A percentile compares a stretch with the other conserved stretches of the same genome.
Evolutionary conservation across 208 protist species (phyloP).

Genomic region (Trypanosoma melophagium): DNA sequence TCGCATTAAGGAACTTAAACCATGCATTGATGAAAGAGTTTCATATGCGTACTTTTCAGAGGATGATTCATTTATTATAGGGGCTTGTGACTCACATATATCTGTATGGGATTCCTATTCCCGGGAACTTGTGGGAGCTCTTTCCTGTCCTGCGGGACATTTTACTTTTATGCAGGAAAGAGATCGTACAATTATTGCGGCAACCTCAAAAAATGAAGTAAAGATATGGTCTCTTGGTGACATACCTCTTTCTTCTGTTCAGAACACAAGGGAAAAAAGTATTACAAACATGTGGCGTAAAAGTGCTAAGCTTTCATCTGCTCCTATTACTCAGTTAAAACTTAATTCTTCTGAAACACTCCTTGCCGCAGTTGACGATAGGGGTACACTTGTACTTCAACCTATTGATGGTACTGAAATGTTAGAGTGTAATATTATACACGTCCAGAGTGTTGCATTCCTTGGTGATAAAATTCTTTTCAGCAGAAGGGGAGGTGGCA

Average conservation of each 20-base stretch:
- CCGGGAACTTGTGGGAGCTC: conserved; percentile 42
- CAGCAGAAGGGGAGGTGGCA: conserved; percentile 6
- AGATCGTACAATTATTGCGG: conserved; percentile 43
- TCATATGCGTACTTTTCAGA: conserved; percentile 57
- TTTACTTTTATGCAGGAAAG: conserved; percentile 58
- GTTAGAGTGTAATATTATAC: conserved; percentile 28
- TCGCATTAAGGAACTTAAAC: conserved; percentile 31
- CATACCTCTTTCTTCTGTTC: conserved; percentile 51
- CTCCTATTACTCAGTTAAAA: conserved; percentile 37
- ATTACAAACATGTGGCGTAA: conserved; percentile 55
- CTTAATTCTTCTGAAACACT: conserved; percentile 35
- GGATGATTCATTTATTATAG: conserved; percentile 61
- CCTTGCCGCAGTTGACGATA: conserved; percentile 32
- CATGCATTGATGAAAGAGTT: conserved; percentile 30
- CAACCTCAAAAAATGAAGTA: conserved; percentile 49
- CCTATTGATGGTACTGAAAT: conserved; percentile 33
- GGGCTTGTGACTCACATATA: conserved; percentile 40
- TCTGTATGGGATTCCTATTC: conserved; percentile 61
- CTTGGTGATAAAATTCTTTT: conserved; percentile 44
- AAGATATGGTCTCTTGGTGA: conserved; percentile 50
- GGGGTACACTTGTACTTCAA: conserved; percentile 37
- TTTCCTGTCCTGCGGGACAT: conserved; percentile 45
- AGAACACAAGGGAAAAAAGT: conserved; percentile 43
- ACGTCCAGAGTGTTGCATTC: conserved; percentile 31
- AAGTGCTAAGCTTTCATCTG: conserved; percentile 62